Evolutionary conservation across 768 basidiomycete species (phyloP), one percentile per base, ranked within the genome.

Genomic region (Agaricus subrufescens): DNA sequence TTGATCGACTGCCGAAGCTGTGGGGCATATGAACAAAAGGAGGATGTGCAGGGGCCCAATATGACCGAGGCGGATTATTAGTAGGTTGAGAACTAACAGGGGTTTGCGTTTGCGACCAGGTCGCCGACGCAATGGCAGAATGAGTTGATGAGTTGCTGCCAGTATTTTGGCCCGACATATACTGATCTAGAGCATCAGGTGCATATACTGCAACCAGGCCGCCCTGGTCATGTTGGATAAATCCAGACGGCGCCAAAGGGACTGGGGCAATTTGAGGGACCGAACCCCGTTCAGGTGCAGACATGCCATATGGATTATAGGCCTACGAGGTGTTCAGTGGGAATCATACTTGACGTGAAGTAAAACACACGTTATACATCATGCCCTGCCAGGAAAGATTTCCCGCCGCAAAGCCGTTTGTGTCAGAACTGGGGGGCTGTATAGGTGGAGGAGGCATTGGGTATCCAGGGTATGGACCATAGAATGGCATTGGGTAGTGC

Each of bases 191-290:
- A 1, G 83, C 86, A 46, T 89, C 87, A 3, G 83, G 83, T 26
- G 79, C 80, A 64, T 90, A 89, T 31, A 88, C 78, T 25, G 88
- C 79, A 42, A 88, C 80, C 29, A 89, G 73, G n/a, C 81, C 81
- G 4, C 88, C 86, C 50, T 86, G 84, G 54, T 87, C 85, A 53
- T 84, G 83, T 58, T 88, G 86, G 52, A 87, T 80, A 63, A 89
- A 90, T 1, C 86, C 85, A 0, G 83, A 80, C 1, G 87, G 83
- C 44, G 78, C 71, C 10, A 87, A 69, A 15, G 87, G 86, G 3
- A 85, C 77, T 61, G 83, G 81, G 31, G 61, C 57, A 50, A 65
- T 63, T 25, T 68, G 47, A 52, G 65, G 63, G 23, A 68, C 53
- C 47, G 67, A 65, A 44, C 73, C 12, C 31, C 44, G 51, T 26